Percentiles rank a stretch among this genome's conserved stretches.
Conservation (phyloP, 1,284 basidiomycete species). For the Rhodofomes roseus region DNA sequence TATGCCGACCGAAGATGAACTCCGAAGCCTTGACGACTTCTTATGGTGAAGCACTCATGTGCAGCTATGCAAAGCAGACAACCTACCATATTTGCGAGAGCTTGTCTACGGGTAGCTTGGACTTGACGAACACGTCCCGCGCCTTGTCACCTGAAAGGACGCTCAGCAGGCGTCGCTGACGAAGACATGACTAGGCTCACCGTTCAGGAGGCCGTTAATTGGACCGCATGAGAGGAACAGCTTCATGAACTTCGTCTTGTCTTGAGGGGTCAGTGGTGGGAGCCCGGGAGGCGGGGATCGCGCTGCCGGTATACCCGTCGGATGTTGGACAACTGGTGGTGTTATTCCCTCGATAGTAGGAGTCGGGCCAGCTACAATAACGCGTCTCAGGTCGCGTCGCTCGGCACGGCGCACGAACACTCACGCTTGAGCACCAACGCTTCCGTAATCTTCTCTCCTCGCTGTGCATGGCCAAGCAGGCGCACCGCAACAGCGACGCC, state of each 20-base stretch:
- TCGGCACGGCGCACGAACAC: slow-evolving; percentile 25
- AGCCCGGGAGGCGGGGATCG: slow-evolving; percentile 58
- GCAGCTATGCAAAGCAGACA: background rate
- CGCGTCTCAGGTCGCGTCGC: slow-evolving; percentile 10
- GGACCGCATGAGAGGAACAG: slow-evolving; percentile 78
- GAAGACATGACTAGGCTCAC: slow-evolving; percentile 32
- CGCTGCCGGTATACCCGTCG: slow-evolving; percentile 53
- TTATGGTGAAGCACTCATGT: background rate
- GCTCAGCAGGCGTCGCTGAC: slow-evolving; percentile 5
- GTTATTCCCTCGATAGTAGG: slow-evolving; percentile 78
- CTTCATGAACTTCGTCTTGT: slow-evolving; percentile 79
- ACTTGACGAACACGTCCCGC: slow-evolving; percentile 90
- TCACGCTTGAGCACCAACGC: slow-evolving; percentile 65
- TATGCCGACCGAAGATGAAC: background rate
- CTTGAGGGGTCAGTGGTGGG: slow-evolving; percentile 71
- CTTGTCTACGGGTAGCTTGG: slow-evolving; percentile 85
- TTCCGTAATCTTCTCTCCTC: slow-evolving; percentile 68
- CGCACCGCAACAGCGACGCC: slow-evolving; percentile 85
- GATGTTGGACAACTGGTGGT: slow-evolving; percentile 38
- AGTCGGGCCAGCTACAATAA: slow-evolving; percentile 70
- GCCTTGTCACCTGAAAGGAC: slow-evolving; percentile 75
- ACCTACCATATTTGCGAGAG: slow-evolving; percentile 91
- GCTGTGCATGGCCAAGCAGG: slow-evolving; percentile 91
- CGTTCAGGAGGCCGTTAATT: slow-evolving; percentile 71
- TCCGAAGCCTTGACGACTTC: background rate